phyloP scores from a whole-genome alignment of 108 stramenopile genomes.

The Mediolabrus comicus region DNA sequence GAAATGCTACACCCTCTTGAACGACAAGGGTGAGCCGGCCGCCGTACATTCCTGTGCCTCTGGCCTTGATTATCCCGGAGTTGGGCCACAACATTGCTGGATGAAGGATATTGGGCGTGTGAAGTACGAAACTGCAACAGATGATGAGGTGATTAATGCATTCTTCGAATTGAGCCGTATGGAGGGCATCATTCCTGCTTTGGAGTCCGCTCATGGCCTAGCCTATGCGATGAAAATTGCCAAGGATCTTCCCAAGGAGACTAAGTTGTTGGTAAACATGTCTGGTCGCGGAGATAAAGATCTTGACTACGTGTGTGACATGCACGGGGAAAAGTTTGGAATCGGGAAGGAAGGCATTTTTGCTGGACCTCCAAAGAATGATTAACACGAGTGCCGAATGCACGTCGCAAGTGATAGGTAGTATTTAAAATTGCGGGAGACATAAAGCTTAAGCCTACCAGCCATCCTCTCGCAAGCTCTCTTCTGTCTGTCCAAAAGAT shows the following conservation, averaged over 20 bases:
- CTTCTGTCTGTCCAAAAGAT: no score
- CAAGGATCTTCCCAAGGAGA: conserved; percentile 73
- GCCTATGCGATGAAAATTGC: conserved; percentile 84
- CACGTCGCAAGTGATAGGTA: no score
- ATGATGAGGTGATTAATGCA: conserved; percentile 85
- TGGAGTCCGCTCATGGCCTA: conserved; percentile 89
- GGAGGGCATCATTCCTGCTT: conserved; percentile 93
- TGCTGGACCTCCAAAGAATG: conserved; percentile 30
- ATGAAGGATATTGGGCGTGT: conserved; percentile 88
- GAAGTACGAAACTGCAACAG: conserved; percentile 81
- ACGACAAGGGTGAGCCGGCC: conserved; percentile 79
- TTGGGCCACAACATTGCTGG: conserved; percentile 92
- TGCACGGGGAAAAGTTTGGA: conserved; percentile 86
- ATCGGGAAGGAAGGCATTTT: conserved; percentile 42
- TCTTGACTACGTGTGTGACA: conserved; percentile 87
- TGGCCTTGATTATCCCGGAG: conserved; percentile 93
- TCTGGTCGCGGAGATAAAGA: conserved; percentile 95
- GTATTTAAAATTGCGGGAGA: no score
- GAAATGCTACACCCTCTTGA: conserved; percentile 81
- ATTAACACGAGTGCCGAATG: no score
- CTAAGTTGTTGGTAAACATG: conserved; percentile 86
- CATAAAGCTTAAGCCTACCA: no score
- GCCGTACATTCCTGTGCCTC: conserved; percentile 89
- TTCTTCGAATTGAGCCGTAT: conserved; percentile 77
- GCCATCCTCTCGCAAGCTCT: no score